Evolutionary conservation across 345 rosid genomes (phyloP), one percentile per base, ranked within the genome.

Genomic region (Adansonia digitata): DNA sequence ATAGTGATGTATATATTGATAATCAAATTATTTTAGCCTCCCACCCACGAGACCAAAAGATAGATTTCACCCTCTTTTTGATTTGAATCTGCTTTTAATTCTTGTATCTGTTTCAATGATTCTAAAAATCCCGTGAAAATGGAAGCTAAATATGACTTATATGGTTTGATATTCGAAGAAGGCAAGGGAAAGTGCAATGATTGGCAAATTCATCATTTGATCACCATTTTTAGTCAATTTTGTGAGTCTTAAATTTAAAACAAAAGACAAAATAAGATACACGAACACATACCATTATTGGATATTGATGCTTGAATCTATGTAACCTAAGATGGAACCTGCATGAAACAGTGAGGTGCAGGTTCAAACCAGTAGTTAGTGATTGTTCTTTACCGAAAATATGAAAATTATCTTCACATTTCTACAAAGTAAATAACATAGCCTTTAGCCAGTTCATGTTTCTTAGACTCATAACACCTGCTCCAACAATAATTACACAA

Each of bases 401-500:
- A 31, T 31, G 34, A 31, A 31, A 31, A 31, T 31, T 31, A 31
- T 31, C 3, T 31, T 31, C 34, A 31, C 34, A 31, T 31, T 31
- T 31, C 34, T 1, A 31, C 34, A 31, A 31, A 31, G 3, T 31
- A 31, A 31, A 31, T 31, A 31, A 31, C 34, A 31, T 31, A 59
- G 37, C 35, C 63, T 57, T 57, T 26, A n/a, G 63, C n/a, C 34
- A 59, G 13, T 59, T 9, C 9, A 14, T 14, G 64, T 59, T 29
- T 59, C 39, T 59, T 59, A 29, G 39, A 29, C n/a, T 59, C 37
- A 59, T 29, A 59, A 13, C 9, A 5, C 59, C 46, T 65, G n/a
- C n/a, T n/a, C 39, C 37, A 48, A 24, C 37, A 26, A n/a, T n/a
- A 75, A 45, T 11, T 68, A 68, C 57, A 68, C 24, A 26, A 79